Conservation (phyloP, 306 rosid genomes). For the Cucumis cinereus region DNA sequence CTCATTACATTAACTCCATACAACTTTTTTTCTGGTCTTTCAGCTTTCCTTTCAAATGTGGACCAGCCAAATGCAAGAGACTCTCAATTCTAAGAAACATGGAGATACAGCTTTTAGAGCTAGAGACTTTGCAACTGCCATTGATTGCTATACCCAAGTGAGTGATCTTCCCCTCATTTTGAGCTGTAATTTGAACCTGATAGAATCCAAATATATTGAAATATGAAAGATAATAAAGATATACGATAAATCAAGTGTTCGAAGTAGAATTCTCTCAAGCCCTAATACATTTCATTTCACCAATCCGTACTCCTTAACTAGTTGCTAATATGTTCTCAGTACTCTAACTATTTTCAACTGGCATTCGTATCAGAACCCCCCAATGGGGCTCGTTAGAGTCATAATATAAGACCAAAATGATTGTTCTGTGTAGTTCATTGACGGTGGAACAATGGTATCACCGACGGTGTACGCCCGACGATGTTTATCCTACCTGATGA, state of each 20-base stretch:
- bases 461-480: conserved; percentile 89
- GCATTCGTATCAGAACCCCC: too few relatives aligned
- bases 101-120: conserved; percentile 91
- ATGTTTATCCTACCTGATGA: conserved; percentile 78
- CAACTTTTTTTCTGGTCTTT: conserved; percentile 16
- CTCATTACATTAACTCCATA: background rate
- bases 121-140: conserved; percentile 60
- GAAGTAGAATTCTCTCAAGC: too few relatives aligned
- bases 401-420: background rate
- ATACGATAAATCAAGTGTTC: too few relatives aligned
- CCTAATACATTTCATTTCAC: too few relatives aligned
- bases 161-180: conserved; percentile 16
- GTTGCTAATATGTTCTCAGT: too few relatives aligned
- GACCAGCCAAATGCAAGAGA: conserved; percentile 95
- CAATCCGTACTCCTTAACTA: too few relatives aligned
- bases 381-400: background rate
- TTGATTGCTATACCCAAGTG: conserved; percentile 76
- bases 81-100: conserved; percentile 74
- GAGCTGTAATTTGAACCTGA: background rate
- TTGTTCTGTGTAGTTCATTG: conserved; percentile 51
- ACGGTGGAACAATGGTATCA: conserved; percentile 91
- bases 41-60: conserved; percentile 98
- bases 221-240: too few relatives aligned
- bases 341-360: too few relatives aligned
- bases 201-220: too few relatives aligned